Percentiles rank a stretch among this genome's conserved stretches.
Conservation (phyloP, 148 eudicot species). For the Cornus kousa region DNA sequence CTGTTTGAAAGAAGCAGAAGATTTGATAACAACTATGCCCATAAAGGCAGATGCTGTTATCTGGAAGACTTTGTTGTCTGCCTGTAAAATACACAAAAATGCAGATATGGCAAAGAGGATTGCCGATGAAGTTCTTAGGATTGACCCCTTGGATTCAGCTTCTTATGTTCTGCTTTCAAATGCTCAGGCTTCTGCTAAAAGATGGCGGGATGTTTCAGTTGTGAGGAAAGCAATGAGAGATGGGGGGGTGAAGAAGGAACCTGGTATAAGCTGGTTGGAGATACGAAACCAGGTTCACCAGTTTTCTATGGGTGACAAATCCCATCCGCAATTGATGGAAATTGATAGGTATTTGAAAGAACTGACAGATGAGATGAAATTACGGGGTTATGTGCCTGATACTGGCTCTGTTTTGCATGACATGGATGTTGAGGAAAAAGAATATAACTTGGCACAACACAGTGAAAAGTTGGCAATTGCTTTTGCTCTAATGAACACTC, state of each 20-base stretch:
- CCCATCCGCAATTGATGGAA: slow-evolving; percentile 57
- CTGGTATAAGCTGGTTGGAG: slow-evolving; percentile 89
- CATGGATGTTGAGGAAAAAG: slow-evolving; percentile 70
- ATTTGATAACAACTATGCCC: slow-evolving; percentile 70
- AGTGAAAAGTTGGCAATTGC: slow-evolving; percentile 82
- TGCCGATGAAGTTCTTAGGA: slow-evolving; percentile 55
- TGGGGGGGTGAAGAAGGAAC: slow-evolving; percentile 67
- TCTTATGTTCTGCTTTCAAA: slow-evolving; percentile 74
- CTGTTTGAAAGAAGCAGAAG: slow-evolving; percentile 64
- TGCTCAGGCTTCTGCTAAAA: slow-evolving; percentile 60
- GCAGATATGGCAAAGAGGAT: slow-evolving; percentile 59
- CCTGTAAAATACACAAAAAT: slow-evolving; percentile 73
- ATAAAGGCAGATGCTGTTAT: slow-evolving; percentile 61
- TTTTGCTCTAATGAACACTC: slow-evolving; percentile 78
- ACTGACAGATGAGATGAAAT: slow-evolving; percentile 51
- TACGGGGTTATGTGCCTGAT: slow-evolving; percentile 68
- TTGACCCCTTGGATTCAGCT: slow-evolving; percentile 66
- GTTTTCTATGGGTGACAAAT: slow-evolving; percentile 61
- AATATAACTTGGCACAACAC: slow-evolving; percentile 63
- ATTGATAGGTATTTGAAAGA: slow-evolving; percentile 59
- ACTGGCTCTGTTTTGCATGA: slow-evolving; percentile 67
- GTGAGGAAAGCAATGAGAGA: slow-evolving; percentile 71
- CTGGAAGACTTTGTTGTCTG: slow-evolving; percentile 84
- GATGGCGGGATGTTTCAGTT: slow-evolving; percentile 69
- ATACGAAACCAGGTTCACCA: slow-evolving; percentile 60